A percentile compares a stretch with the other conserved stretches of the same genome.
Conservation (phyloP, 352 stramenopile genomes). For the Phytophthora agathidicida region DNA sequence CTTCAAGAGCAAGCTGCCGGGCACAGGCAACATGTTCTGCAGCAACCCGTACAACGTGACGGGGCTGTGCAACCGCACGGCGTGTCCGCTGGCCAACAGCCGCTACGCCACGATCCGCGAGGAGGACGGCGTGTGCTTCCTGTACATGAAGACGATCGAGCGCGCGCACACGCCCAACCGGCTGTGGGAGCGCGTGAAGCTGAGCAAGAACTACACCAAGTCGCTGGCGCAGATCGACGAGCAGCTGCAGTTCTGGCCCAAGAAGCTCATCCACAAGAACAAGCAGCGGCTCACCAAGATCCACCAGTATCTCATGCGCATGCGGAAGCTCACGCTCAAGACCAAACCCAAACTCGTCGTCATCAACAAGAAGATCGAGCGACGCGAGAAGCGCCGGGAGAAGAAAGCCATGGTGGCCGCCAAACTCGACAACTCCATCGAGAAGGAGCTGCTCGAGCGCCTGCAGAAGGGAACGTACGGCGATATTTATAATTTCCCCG, state of each 20-base stretch:
- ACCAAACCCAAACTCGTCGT: conserved; percentile 94
- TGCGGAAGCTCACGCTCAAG: conserved; percentile 98
- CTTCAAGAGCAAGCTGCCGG: conserved; percentile 96
- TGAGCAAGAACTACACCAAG: conserved; percentile 98
- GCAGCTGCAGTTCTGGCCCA: conserved; percentile 98
- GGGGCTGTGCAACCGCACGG: conserved; percentile 96
- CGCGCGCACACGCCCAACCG: conserved; percentile 98
- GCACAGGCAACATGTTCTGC: conserved; percentile 96
- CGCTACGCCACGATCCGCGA: conserved; percentile 98
- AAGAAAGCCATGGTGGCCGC: conserved; percentile 96
- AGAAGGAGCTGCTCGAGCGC: conserved; percentile 98
- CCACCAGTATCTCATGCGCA: conserved; percentile 99
- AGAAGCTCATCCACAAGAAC: conserved; percentile 98
- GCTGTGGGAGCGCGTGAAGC: conserved; percentile 98
- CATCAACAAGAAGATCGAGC: conserved; percentile 97
- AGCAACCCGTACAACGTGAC: conserved; percentile 98
- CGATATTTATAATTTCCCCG: conserved; percentile 99
- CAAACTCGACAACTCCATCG: conserved; percentile 95
- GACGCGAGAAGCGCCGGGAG: conserved; percentile 95
- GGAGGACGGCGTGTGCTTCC: conserved; percentile 94
- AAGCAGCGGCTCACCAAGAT: conserved; percentile 99
- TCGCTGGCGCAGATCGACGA: conserved; percentile 95
- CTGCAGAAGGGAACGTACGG: conserved; percentile 98
- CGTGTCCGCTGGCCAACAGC: conserved; percentile 98
- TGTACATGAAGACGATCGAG: conserved; percentile 99